Base-by-base conservation (phyloP, 2,329 filamentous ascomycete species). In the Tolypocladium ophioglossoides region DNA sequence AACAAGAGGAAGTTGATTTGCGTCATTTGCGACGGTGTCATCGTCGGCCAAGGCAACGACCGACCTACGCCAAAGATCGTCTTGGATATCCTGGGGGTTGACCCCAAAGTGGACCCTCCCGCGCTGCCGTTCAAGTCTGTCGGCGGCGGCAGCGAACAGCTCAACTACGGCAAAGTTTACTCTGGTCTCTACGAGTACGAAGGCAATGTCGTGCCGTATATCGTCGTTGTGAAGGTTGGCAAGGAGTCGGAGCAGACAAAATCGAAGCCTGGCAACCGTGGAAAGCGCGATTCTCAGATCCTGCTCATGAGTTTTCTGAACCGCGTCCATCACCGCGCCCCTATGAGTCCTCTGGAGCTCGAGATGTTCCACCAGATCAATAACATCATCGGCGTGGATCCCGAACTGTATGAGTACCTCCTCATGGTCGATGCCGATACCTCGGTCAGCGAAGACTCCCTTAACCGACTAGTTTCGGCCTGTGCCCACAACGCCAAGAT, bases 361-460 rank as follows among this genome's bases (percentile, higher is more conserved):
- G 94, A 99, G 70, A 95, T 97, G 79, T 97, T 96, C 77, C 94
- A 99, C 67, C 94, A 99, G 70, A 90, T 99, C 76, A 96, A 96
- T 79, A 99, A 99, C 68, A 89, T 99, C 62, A 99, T 99, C 58
- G 94, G 94, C 63, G 94, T 99, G 18, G 91, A 99, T 63, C 94
- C 94, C 3, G 91, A 96, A 68, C 79, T 99, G 18, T 99, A 99
- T 68, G 94, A 99, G 70, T 99, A 96, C 64, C 78, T 97, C 53
- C 79, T 99, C 61, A 96, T 96, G 91, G 87, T 99, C 57, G 94
- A 99, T 72, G 94, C 94, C 65, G 94, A 99, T 79, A 99, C 94
- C 3, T 89, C 85, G 70, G 94, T 99, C 55, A 83, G 83, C 57
- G 91, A 96, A 66, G 94, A 99, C 69, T 89, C 92, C 1, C 78